Evolutionary conservation across 306 rosid genomes (phyloP), one percentile per base, ranked within the genome.

Genomic region (Echinosophora koreensis): DNA sequence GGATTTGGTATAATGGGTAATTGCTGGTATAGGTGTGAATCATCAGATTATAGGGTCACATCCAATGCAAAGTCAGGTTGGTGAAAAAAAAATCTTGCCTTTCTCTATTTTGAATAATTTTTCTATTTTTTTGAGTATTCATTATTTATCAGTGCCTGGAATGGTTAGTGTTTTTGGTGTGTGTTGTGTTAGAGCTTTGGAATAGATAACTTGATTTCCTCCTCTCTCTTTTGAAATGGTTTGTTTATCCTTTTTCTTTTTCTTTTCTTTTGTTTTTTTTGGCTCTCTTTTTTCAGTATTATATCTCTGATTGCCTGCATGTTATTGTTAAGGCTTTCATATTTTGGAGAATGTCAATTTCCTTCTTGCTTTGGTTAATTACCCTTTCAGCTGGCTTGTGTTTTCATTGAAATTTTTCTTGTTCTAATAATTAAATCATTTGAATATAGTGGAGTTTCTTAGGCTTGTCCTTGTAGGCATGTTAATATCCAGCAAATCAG

Each of bases 11-110:
- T 46, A 77, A 96, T 92, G 99, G 99, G 99, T 14, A 96, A 96
- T 77, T 96, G 98, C 84, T 91, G 87, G 86, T 92, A 57, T 73
- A 84, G 88, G 51, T 67, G 77, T 84, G 87, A 91, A 49, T 86
- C 96, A 57, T 84, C 93, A 17, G 89, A 86, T 81, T 84, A 88
- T 87, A 84, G 92, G 86, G 95, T 95, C 52, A 90, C 98, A 32
- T 87, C 93, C 81, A 95, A 95, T 86, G 93, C 88, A 69, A 96
- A 96, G 80, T 78, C 98, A 86, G 99, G 98, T 96, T 81, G 74
- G 87, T 73, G 30, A 6, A 16, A 58, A 39, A 69, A 76, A 55
- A 11, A 44, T 10, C 57, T 52, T 12, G 1, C 59, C 37, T 74
- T 68, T 68, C 39, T 69, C 41, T 84, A 51, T 50, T 74, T 82